Base-by-base conservation (phyloP, 1,284 basidiomycete species). In the Peniophora sp. region DNA sequence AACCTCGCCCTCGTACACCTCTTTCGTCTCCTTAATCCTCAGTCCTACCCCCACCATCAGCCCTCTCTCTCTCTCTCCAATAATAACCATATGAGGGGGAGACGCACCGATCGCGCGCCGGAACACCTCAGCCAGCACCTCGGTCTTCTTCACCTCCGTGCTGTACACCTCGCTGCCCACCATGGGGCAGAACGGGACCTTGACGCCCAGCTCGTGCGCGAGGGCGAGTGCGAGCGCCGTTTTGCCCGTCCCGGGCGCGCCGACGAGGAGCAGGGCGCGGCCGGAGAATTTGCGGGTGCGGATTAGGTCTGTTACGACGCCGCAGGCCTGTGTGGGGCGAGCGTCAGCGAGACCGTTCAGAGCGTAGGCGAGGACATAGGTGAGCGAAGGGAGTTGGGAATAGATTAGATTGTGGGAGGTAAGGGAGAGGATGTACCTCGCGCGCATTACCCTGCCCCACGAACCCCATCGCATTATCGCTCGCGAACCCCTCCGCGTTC, bases 131-230 rank as follows among this genome's bases (percentile, higher is more conserved):
- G 94, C 92, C n/a, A 99, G 73, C 2, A 98, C 95, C 66, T 99
- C 96, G 0, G 96, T 99, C 79, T 99, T 99, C 75, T 98, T 99
- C 51, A 99, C 94, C 68, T 99, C 96, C 9, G 91, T 85, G 49
- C 88, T 92, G 68, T 97, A 99, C 54, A 99, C 96, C 68, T 99
- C 96, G 5, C 86, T 91, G 1, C 95, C 97, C 22, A 98, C 96
- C 90, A 98, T 97, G 1, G 94, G 93, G 64, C 96, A 98, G 68
- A 99, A 99, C 0, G 96, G 96, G 1, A 98, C 95, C 64, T 97
- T 97, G 45, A 80, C 73, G 1, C 96, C 96, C 0, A 99, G 79
- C 63, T 98, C 96, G 57, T 98, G 95, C 5, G 93, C 88, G 32
- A 99, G 81, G 0, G 92, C 96, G 12, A 99, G 71, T 1, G 97